Conservation (phyloP, 2,329 filamentous ascomycete species). For the Neophaeococcomyces mojaviensis region DNA sequence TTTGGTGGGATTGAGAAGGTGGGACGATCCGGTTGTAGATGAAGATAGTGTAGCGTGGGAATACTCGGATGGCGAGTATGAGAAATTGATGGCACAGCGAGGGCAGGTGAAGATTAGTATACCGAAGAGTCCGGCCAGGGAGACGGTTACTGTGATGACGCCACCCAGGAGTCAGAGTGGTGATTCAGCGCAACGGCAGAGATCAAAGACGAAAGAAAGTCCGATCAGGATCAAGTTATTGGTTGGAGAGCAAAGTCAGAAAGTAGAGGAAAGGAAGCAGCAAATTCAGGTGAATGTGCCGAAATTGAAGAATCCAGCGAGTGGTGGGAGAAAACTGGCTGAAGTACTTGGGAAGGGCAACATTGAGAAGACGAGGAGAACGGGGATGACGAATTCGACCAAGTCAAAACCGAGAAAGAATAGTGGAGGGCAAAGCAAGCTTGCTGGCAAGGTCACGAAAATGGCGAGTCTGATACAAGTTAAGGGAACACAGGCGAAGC, state of each 20-base stretch:
- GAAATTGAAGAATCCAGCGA: slow-evolving; percentile 21
- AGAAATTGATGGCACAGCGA: slow-evolving; percentile 34
- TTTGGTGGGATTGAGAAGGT: slow-evolving; percentile 55
- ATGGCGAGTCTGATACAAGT: not conserved
- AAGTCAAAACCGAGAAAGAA: slow-evolving; percentile 11
- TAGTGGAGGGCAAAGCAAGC: slow-evolving; percentile 11
- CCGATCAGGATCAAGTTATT: slow-evolving; percentile 10
- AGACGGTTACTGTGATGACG: slow-evolving; percentile 30
- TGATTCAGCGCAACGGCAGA: slow-evolving; percentile 9
- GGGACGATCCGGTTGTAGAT: slow-evolving; percentile 44
- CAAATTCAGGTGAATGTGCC: slow-evolving; percentile 4
- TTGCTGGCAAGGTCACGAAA: slow-evolving; percentile 18
- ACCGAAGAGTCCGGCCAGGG: slow-evolving; percentile 26
- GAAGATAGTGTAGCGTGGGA: slow-evolving; percentile 30
- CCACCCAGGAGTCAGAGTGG: slow-evolving; percentile 34
- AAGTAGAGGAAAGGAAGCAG: slow-evolving; percentile 27
- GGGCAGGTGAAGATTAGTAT: slow-evolving; percentile 33
- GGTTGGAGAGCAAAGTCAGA: slow-evolving; percentile 4
- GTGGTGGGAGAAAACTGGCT: slow-evolving; percentile 16
- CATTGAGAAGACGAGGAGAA: slow-evolving; percentile 7
- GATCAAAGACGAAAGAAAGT: slow-evolving; percentile 4
- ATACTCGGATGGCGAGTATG: slow-evolving; percentile 39
- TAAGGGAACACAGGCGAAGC: not conserved
- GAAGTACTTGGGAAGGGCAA: slow-evolving; percentile 22
- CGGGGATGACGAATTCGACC: slow-evolving; percentile 16